Conservation (phyloP, 2,329 filamentous ascomycete species). For the Fusarium globosum region DNA sequence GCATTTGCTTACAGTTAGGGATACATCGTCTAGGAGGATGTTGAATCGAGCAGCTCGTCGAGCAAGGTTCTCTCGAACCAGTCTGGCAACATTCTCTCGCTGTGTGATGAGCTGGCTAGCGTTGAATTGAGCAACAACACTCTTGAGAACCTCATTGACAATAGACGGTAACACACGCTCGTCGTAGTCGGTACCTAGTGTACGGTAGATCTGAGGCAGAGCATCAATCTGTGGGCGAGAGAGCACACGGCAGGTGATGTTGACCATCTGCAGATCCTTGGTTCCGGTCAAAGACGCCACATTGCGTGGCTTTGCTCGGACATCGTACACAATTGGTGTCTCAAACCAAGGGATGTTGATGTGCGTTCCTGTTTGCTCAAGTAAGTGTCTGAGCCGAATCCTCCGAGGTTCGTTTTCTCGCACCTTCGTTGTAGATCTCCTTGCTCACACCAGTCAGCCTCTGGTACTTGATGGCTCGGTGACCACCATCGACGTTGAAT, state of each 20-base stretch:
- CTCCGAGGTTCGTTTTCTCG: slow-evolving; percentile 33
- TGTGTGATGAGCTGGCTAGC: slow-evolving; percentile 98
- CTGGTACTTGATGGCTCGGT: slow-evolving; percentile 98
- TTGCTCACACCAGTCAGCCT: slow-evolving; percentile 91
- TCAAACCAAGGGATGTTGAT: slow-evolving; percentile 97
- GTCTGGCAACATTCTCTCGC: slow-evolving; percentile 92
- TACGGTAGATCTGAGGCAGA: slow-evolving; percentile 96
- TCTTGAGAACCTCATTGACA: slow-evolving; percentile 98
- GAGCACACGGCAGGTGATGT: slow-evolving; percentile 99
- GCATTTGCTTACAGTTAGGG: slow-evolving; percentile 78
- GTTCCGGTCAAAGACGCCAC: slow-evolving; percentile 97
- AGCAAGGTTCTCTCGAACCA: slow-evolving; percentile 94
- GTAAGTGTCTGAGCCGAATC: slow-evolving; percentile 31
- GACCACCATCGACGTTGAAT: slow-evolving; percentile 94
- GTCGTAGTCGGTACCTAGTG: slow-evolving; percentile 94
- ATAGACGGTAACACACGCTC: slow-evolving; percentile 97
- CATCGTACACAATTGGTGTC: slow-evolving; percentile 95
- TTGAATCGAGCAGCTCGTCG: slow-evolving; percentile 95
- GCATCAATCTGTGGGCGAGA: slow-evolving; percentile 88
- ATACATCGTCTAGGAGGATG: slow-evolving; percentile 97
- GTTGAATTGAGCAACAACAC: slow-evolving; percentile 98
- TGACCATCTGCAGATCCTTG: slow-evolving; percentile 99
- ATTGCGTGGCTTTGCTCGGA: slow-evolving; percentile 96
- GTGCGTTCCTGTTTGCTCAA: slow-evolving; percentile 78
- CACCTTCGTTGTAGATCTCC: slow-evolving; percentile 96